phyloP scores from a whole-genome alignment of 1,284 basidiomycete genomes.

The Melampsora medusae region DNA sequence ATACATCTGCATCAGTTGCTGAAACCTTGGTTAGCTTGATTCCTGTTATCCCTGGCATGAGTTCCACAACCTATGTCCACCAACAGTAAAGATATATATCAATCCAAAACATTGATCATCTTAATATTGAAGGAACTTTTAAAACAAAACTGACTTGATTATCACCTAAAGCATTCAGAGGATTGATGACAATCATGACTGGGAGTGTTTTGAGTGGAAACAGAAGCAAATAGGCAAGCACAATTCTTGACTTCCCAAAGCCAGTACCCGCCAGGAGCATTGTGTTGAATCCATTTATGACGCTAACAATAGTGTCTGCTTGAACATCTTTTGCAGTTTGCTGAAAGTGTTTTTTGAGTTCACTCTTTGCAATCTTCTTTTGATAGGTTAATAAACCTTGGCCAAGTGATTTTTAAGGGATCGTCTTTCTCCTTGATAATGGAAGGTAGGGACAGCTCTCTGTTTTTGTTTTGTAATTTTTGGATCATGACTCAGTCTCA shows the following conservation, averaged over 20 bases:
- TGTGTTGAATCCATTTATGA: background rate
- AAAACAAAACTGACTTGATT: constrained; percentile 9
- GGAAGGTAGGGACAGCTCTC: no score
- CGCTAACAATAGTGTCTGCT: background rate
- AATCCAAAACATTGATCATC: background rate
- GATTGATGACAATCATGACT: constrained; percentile 1
- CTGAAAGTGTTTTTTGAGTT: no score
- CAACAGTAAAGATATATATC: background rate
- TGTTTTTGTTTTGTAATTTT: no score
- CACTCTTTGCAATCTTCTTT: no score
- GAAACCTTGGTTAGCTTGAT: background rate
- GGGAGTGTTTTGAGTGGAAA: background rate
- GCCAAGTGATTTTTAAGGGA: no score
- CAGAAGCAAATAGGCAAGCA: background rate
- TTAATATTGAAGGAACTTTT: background rate
- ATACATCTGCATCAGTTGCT: background rate
- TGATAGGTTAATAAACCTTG: no score
- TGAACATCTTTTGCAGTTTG: background rate
- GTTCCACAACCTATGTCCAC: background rate
- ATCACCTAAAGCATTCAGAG: background rate
- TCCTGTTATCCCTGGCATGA: background rate
- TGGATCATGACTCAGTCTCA: no score
- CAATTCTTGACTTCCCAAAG: constrained; percentile 12
- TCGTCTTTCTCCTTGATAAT: no score
- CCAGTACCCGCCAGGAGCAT: constrained; percentile 12